Evolutionary conservation across 2,329 filamentous ascomycete genomes (phyloP).

Genomic region (Chalaropsis ovoidea): DNA sequence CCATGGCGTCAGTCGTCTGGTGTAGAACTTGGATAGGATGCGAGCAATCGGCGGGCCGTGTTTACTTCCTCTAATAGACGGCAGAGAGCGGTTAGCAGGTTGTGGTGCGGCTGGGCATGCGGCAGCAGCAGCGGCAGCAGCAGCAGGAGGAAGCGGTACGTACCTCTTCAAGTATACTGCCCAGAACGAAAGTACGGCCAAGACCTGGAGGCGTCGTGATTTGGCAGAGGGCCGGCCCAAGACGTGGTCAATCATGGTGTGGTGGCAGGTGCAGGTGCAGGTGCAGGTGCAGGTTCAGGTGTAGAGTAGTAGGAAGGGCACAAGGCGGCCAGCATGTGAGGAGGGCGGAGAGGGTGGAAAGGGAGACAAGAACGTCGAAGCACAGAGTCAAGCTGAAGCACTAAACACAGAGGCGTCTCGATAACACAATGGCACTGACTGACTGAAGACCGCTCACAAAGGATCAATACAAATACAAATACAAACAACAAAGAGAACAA

Average conservation of each 20-base stretch:
- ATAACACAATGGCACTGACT: not conserved
- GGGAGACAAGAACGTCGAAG: not conserved
- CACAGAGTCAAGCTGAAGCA: not conserved
- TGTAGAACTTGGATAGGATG: conserved; percentile 59
- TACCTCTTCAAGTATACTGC: conserved; percentile 70
- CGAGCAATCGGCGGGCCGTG: conserved; percentile 77
- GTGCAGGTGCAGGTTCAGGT: not conserved
- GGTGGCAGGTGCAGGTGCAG: not conserved
- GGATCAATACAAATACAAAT: too few relatives aligned
- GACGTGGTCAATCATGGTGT: conserved; percentile 68
- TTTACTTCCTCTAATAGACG: conserved; percentile 55
- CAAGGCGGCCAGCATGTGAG: not conserved
- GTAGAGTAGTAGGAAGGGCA: too few relatives aligned
- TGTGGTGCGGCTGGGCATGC: not conserved
- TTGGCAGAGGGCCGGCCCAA: conserved; percentile 81
- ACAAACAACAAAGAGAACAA: too few relatives aligned
- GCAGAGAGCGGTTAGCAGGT: not conserved
- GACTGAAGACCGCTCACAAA: too few relatives aligned
- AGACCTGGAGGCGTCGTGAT: conserved; percentile 84
- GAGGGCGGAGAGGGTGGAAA: too few relatives aligned
- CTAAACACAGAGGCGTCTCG: not conserved
- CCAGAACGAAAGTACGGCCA: conserved; percentile 88
- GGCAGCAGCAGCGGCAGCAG: too few relatives aligned
- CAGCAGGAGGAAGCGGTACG: conserved; percentile 36
- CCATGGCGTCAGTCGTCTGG: conserved; percentile 69